Evolutionary conservation across 2,329 filamentous ascomycete genomes (phyloP).

Genomic region (Orbilia brochopaga): DNA sequence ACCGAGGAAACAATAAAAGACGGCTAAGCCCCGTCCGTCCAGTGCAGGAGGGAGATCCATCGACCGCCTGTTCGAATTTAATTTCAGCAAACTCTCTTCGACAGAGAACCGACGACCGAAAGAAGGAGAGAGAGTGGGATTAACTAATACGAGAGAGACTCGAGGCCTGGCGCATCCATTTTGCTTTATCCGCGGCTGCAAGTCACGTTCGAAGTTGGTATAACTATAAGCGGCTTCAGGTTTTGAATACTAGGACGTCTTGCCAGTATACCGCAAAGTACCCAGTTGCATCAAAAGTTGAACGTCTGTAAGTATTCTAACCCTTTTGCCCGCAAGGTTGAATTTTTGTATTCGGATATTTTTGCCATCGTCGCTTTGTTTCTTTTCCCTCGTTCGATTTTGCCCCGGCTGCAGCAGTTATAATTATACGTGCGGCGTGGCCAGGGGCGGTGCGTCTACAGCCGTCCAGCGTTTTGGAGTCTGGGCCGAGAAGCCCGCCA

Average conservation of each 20-base stretch:
- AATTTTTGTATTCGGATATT: conserved; percentile 14
- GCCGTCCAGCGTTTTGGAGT: conserved; percentile 16
- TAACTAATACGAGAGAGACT: conserved; percentile 23
- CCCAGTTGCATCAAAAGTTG: no score
- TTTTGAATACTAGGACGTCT: no score
- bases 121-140: conserved; percentile 11
- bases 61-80: conserved; percentile 32
- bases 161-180: conserved; percentile 12
- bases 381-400: conserved; percentile 5
- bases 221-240: no score
- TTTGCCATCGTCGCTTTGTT: conserved; percentile 5
- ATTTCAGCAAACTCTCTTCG: conserved; percentile 35
- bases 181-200: neutral
- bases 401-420: conserved; percentile 2
- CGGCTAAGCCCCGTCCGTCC: conserved; percentile 47
- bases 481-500: conserved; percentile 15
- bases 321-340: conserved; percentile 1
- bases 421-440: conserved; percentile 7
- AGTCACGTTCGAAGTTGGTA: no score
- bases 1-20: conserved; percentile 32
- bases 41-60: conserved; percentile 46
- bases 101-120: conserved; percentile 13
- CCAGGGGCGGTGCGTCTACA: conserved; percentile 50
- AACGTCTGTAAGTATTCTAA: no score
- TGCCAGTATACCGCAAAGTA: no score